Percentiles rank a stretch among this genome's conserved stretches.
phyloP scores from a whole-genome alignment of 2,329 filamentous ascomycete species.

The Hymenoscyphus linearis region DNA sequence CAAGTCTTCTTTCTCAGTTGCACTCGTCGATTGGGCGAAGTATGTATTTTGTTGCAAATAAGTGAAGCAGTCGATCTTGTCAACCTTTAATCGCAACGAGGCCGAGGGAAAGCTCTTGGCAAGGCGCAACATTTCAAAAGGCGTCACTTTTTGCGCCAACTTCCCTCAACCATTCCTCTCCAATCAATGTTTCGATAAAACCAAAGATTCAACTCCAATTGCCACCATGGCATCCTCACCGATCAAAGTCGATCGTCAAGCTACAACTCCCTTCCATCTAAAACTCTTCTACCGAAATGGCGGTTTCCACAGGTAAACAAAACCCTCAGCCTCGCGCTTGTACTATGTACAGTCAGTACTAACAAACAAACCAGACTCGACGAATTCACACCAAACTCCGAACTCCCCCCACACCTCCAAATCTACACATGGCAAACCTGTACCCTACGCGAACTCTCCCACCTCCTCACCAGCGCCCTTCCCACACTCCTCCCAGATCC shows the following conservation, averaged over 20 bases:
- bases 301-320: slow-evolving; percentile 62
- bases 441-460: slow-evolving; percentile 74
- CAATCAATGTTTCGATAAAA: slow-evolving; percentile 11
- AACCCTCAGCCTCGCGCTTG: slow-evolving; percentile 10
- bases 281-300: slow-evolving; percentile 78
- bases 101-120: slow-evolving; percentile 12
- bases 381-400: slow-evolving; percentile 54
- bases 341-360: not conserved
- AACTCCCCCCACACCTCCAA: slow-evolving; percentile 63
- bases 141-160: slow-evolving; percentile 16
- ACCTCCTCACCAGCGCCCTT: slow-evolving; percentile 65
- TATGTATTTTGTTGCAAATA: not conserved
- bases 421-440: slow-evolving; percentile 85
- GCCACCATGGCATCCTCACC: slow-evolving; percentile 31
- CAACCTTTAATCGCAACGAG: slow-evolving; percentile 1
- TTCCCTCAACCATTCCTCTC: slow-evolving; percentile 6
- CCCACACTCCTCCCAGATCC: slow-evolving; percentile 67
- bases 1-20: not conserved
- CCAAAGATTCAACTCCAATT: not conserved
- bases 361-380: slow-evolving; percentile 49
- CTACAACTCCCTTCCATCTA: slow-evolving; percentile 74
- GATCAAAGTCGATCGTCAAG: slow-evolving; percentile 58
- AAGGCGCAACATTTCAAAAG: slow-evolving; percentile 5
- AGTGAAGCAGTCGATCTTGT: not conserved
- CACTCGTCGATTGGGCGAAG: not conserved